Evolutionary conservation across 202 grass and related monocot species (phyloP), one percentile per base, ranked within the genome.

Genomic region (Cymbopogon flexuosus): DNA sequence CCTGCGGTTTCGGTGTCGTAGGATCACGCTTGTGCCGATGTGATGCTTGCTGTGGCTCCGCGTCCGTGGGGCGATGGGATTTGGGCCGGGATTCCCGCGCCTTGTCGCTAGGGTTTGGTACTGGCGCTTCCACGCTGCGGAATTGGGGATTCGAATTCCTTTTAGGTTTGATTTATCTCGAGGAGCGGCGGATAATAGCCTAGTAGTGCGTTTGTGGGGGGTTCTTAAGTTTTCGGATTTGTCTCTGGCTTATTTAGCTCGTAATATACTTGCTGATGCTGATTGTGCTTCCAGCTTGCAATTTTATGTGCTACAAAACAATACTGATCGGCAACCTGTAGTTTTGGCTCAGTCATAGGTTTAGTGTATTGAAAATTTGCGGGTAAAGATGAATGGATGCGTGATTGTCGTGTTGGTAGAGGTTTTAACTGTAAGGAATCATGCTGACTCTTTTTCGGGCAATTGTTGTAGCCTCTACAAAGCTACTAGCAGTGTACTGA

Each of bases 41-140:
- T 40, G 59, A 54, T 9, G 41, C 35, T 49, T 46, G 57, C 21
- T 58, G 70, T 31, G 57, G 18, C n/a, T 40, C 22, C 16, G 37
- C 34, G 31, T 62, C 15, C n/a, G 36, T 40, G 40, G 40, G 1
- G 21, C 62, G 11, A 14, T 14, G 16, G 2, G 65, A 68, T 82
- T 73, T 31, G 8, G 16, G 22, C 56, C 37, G 0, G 13, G 72
- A 68, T 77, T 62, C 49, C 47, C 13, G 59, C 47, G 9, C 1
- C 15, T 18, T 33, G 30, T 70, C 29, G 3, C 72, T 85, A 85
- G 82, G 72, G 66, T 76, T 82, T 76, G 78, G 5, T n/a, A 11
- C 72, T 23, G 46, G 7, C 18, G 19, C 24, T 43, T 66, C 37
- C 10, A 14, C 15, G 14, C 9, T 13, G 76, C 31, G 2, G 60